Percentiles rank a stretch among this genome's conserved stretches.
These are phyloP conservation scores for Piromyces finnis DNA, from an alignment of 192 early-diverging fungal species.

Conservation along the genomic window DNA sequence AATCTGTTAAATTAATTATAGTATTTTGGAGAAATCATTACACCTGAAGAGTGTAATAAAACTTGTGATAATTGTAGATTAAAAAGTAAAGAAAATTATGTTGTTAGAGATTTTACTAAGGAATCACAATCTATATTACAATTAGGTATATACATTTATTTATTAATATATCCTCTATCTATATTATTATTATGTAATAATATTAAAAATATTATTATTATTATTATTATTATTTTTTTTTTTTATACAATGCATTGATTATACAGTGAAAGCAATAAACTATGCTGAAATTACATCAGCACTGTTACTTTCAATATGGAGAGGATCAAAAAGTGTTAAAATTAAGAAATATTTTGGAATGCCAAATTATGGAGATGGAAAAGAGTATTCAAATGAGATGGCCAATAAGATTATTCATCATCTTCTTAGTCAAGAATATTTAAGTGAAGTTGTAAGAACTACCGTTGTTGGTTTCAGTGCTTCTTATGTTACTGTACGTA, in stretches of 20 bases:
- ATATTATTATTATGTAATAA: too few relatives aligned
- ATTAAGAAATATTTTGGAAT: slow-evolving; percentile 30
- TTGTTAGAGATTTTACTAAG: slow-evolving; percentile 26
- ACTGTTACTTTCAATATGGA: slow-evolving; percentile 54
- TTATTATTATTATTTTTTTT: too few relatives aligned
- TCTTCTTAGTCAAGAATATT: slow-evolving; percentile 35
- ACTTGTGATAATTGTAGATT: slow-evolving; percentile 79
- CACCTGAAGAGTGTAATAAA: slow-evolving; percentile 33
- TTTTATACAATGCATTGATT: too few relatives aligned
- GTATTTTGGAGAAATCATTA: slow-evolving; percentile 82
- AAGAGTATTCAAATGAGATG: slow-evolving; percentile 25
- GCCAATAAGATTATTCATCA: slow-evolving; percentile 54
- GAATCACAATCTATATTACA: slow-evolving; percentile 25
- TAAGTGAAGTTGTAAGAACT: slow-evolving; percentile 24
- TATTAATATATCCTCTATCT: not conserved
- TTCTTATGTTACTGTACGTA: not conserved
- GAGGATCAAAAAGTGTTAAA: slow-evolving; percentile 39
- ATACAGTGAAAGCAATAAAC: slow-evolving; percentile 9
- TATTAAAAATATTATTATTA: too few relatives aligned
- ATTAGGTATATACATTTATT: slow-evolving; percentile 18
- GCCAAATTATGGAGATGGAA: slow-evolving; percentile 34
- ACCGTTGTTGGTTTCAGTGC: not conserved
- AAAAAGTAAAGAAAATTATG: slow-evolving; percentile 3
- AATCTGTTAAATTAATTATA: not conserved
- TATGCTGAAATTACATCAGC: slow-evolving; percentile 39